Evolutionary conservation across 208 protist genomes (phyloP), one percentile per base, ranked within the genome.

Genomic region (Leishmania amazonensis): DNA sequence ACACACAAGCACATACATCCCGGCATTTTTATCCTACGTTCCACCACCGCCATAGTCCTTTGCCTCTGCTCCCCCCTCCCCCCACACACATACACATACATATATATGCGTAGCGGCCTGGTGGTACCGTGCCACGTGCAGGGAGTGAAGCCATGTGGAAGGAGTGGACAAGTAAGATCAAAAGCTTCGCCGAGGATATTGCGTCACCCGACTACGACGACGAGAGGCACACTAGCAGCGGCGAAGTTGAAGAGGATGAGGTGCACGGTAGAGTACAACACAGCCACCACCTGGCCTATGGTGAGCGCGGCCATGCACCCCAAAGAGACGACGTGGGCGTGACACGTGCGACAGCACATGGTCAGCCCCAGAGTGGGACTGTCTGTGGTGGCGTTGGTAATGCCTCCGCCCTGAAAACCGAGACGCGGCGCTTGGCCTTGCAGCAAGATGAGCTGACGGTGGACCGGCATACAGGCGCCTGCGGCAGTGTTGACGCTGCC

Each of bases 121-220:
- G 62, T 76, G 13, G 42, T 3, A 47, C 31, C 8, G 40, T 45
- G 78, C 42, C 31, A 75, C 35, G 9, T 21, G 51, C 53, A 45
- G 49, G 31, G 53, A 58, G 42, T 77, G 57, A 17, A 47, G 38
- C 19, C 57, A 92, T 95, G 86, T 94, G 89, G 89, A 91, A 70
- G 35, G 89, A 87, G 35, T 89, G 92, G 58, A 90, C 87, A n/a
- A 83, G 88, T 51, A 92, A 92, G 73, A 79, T 97, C 17, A 97
- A 94, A 76, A 89, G 92, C 53, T 87, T 97, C 40, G 91, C 94
- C 8, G 90, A 91, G 58, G 91, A 95, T 57, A 93, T 97, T 58
- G 87, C 92, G 9, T 82, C 88, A 2, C 94, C 94, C 2, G 85
- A 87, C 21, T 94, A 87, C 83, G 90, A 93, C 6, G 89, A 92